Percentiles rank a stretch among this genome's conserved stretches.
Evolutionary conservation across 2,329 filamentous ascomycete species (phyloP).

Genomic region (Colletotrichum nymphaeae): DNA sequence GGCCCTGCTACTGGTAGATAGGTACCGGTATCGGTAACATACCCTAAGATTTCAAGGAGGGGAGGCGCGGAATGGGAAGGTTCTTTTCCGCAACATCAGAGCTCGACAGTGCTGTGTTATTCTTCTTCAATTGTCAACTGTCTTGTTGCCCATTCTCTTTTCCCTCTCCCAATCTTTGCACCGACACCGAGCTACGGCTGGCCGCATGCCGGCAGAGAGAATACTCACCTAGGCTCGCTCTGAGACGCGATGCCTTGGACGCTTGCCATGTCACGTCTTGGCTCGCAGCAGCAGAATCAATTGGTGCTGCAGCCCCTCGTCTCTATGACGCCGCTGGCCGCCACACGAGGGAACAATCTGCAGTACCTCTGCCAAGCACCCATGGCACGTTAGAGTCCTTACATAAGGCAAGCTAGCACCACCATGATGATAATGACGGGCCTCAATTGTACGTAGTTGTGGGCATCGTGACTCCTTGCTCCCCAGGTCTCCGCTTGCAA

Average conservation of each 20-base stretch:
- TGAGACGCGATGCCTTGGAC: constrained; percentile 15
- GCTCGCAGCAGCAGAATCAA: constrained; percentile 26
- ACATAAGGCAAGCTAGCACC: not conserved
- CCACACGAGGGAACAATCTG: not conserved
- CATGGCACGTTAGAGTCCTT: not conserved
- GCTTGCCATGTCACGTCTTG: constrained; percentile 11
- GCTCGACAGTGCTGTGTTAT: not conserved
- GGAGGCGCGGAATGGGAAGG: not conserved
- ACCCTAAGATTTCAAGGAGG: not conserved
- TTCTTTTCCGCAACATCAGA: not conserved
- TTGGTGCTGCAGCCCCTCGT: constrained; percentile 27
- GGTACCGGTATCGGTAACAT: not conserved
- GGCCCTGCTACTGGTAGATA: no score
- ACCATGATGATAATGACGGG: not conserved
- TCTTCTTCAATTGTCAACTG: not conserved
- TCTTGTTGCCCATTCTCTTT: not conserved
- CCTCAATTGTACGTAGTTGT: not conserved
- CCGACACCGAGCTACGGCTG: not conserved
- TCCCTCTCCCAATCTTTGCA: not conserved
- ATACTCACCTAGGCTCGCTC: not conserved
- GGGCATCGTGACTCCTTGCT: not conserved
- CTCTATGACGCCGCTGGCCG: constrained; percentile 30
- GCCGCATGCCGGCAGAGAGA: not conserved
- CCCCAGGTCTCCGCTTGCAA: constrained; percentile 18
- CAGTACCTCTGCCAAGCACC: not conserved